phyloP scores from a whole-genome alignment of 2,329 filamentous ascomycete genomes.

The Pseudogymnoascus destructans region DNA sequence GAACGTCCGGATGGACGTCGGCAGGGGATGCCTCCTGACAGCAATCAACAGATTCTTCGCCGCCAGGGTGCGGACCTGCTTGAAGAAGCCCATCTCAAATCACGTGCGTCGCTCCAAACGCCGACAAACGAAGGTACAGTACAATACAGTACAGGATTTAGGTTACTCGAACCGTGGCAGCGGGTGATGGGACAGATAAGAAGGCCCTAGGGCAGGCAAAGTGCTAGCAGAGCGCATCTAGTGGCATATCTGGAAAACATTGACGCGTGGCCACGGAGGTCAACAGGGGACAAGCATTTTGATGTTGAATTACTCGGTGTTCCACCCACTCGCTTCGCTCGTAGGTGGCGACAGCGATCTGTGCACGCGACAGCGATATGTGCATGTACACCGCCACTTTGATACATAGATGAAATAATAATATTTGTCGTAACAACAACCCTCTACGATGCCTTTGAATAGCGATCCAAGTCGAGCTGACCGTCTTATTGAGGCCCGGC shows the following conservation, averaged over 20 bases:
- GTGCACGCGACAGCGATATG: no score
- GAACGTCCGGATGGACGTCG: constrained; percentile 43
- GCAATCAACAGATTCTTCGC: constrained; percentile 48
- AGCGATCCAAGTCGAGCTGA: no score
- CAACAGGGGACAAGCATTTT: constrained; percentile 33
- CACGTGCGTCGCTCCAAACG: background rate
- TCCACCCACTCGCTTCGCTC: no score
- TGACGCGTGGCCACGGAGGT: background rate
- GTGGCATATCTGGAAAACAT: background rate
- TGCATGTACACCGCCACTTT: no score
- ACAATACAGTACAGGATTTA: background rate
- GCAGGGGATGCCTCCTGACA: constrained; percentile 38
- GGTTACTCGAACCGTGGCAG: background rate
- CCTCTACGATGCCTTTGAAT: no score
- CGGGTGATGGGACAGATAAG: constrained; percentile 5
- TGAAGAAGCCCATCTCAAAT: constrained; percentile 35
- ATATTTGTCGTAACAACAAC: no score
- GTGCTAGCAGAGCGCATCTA: background rate
- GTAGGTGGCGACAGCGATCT: no score
- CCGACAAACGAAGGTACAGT: background rate
- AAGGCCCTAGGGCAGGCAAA: background rate
- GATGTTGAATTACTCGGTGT: constrained; percentile 17
- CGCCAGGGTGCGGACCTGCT: constrained; percentile 45
- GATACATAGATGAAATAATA: no score
- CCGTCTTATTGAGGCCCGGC: no score